Percentiles rank a stretch among this genome's conserved stretches.
Evolutionary conservation across 768 basidiomycete genomes (phyloP).

Genomic region (Amanita subjunquillea): DNA sequence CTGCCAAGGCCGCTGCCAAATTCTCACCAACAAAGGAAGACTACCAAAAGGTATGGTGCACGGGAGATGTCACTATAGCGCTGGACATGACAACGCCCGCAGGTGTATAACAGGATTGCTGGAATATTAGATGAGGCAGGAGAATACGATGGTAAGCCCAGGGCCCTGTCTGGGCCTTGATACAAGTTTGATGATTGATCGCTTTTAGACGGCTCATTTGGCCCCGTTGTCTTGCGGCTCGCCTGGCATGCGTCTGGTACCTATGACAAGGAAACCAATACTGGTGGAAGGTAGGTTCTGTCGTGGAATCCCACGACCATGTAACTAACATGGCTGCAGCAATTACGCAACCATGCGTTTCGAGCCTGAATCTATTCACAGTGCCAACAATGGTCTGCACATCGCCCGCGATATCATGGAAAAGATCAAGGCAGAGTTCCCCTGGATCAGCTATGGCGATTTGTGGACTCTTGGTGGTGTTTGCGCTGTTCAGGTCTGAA

Average conservation of each 20-base stretch:
- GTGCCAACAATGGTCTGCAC: constrained; percentile 75
- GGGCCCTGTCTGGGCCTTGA: constrained; percentile 4
- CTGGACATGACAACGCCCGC: constrained; percentile 3
- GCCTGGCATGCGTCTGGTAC: constrained; percentile 96
- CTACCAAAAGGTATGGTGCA: constrained; percentile 64
- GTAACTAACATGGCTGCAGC: constrained; percentile 25
- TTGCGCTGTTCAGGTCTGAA: constrained; percentile 60
- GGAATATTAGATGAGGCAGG: constrained; percentile 65
- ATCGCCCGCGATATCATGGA: constrained; percentile 80
- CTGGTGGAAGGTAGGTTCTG: constrained; percentile 66
- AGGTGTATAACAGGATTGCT: constrained; percentile 90
- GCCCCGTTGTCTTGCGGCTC: constrained; percentile 78
- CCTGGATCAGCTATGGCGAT: constrained; percentile 95
- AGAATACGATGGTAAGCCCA: constrained; percentile 72
- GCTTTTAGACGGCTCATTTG: constrained; percentile 72
- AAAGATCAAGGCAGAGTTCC: constrained; percentile 76
- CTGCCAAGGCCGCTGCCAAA: constrained; percentile 52
- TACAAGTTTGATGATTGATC: constrained; percentile 1
- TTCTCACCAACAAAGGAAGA: constrained; percentile 75
- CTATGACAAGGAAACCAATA: constrained; percentile 69
- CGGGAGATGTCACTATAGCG: background rate
- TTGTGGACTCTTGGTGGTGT: constrained; percentile 96
- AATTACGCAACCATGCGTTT: constrained; percentile 99
- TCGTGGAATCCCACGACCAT: constrained; percentile 4
- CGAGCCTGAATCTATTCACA: constrained; percentile 76